These are phyloP conservation scores for Laguncularia racemosa DNA, from an alignment of 345 rosid genomes.

Conservation along the genomic window DNA sequence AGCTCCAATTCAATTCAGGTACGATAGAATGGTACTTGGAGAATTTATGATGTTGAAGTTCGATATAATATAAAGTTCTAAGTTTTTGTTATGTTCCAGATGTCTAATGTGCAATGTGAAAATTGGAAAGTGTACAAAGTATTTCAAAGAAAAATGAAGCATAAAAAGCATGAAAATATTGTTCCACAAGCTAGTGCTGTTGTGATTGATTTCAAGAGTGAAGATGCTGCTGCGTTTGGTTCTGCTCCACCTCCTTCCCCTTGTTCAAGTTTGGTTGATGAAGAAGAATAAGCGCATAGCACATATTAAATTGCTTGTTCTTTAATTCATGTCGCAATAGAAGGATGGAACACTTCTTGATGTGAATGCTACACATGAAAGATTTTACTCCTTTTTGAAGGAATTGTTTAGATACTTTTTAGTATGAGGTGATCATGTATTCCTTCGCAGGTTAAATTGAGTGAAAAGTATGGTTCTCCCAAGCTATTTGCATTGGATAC, in stretches of 20 bases:
- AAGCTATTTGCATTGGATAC: too few species aligned
- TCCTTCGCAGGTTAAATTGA: too few species aligned
- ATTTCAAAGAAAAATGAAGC: conserved; percentile 49
- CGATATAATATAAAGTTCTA: not conserved
- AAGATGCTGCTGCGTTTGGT: conserved; percentile 18
- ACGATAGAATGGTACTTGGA: not conserved
- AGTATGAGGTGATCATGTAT: too few species aligned
- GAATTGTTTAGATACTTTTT: too few species aligned
- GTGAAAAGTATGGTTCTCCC: too few species aligned
- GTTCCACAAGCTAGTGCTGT: conserved; percentile 8
- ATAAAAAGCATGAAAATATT: conserved; percentile 7
- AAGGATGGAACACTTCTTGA: too few species aligned
- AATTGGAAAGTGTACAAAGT: conserved; percentile 63
- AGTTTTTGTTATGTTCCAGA: conserved; percentile 17
- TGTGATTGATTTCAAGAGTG: conserved; percentile 27
- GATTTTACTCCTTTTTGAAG: too few species aligned
- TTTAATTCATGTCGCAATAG: too few species aligned
- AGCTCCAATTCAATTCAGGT: conserved; percentile 20
- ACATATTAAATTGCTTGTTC: too few species aligned
- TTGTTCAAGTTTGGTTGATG: conserved; percentile 40
- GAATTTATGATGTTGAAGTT: not conserved
- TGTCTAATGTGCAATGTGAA: conserved; percentile 18
- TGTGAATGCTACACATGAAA: too few species aligned
- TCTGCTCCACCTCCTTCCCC: conserved; percentile 55
- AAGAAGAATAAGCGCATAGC: conserved; percentile 22